Base-by-base conservation (phyloP, 2,329 filamentous ascomycete genomes). In the Fusarium oligoseptatum region DNA sequence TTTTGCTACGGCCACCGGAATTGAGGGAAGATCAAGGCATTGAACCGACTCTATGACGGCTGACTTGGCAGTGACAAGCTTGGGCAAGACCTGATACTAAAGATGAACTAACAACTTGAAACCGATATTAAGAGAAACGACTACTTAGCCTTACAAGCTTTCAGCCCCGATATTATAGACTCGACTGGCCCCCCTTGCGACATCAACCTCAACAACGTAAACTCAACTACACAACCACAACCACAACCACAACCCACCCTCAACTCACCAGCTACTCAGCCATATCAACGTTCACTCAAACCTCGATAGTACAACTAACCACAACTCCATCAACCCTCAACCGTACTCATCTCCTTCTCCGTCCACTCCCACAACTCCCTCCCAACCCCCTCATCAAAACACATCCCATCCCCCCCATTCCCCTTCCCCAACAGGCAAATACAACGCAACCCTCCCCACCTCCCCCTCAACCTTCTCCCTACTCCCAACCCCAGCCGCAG, bases 361-460 rank as follows among this genome's bases (percentile, higher is more conserved):
- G 84, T 85, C 83, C 84, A 85, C 24, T 81, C 74, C 84, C 83
- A 85, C 67, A 86, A 58, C 76, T 79, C 74, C 60, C 76, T 79
- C 2, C 78, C 82, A 61, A 85, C 62, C 5, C 79, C 69, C 43
- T 80, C 76, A 66, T 81, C 77, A 57, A 73, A 76, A 39, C 74
- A 76, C 60, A 60, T 62, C n/a, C 68, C 68, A 55, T 76, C 74
- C 2, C 78, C 77, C 5, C 61, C 60, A 17, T 76, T 72, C 12
- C 62, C 39, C 58, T 71, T 69, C n/a, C 0, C 77, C 80, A 8
- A 82, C 80, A 1, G 82, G 82, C 66, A 77, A 74, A 45, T 80
- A 81, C 15, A 79, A 75, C 1, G 71, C 77, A 20, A 75, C 77
- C n/a, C 3, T 39, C 2, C 63, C 43, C 22, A 60, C 60, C 14